A percentile compares a stretch with the other conserved stretches of the same genome.
These are phyloP conservation scores for Flaveria floridana DNA, from an alignment of 140 eudicot genomes.

Conservation along the genomic window DNA sequence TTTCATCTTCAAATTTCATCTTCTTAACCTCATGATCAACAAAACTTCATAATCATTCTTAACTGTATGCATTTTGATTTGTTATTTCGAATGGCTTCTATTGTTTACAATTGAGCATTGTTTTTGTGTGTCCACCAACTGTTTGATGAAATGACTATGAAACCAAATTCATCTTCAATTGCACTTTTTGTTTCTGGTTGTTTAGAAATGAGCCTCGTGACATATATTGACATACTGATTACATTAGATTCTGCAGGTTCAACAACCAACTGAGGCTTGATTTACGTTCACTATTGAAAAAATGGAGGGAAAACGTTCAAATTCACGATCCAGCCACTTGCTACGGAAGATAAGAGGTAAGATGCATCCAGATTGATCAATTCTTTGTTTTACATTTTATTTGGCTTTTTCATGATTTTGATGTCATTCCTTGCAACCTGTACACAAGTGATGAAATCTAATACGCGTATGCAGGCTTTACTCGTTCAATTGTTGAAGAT, in stretches of 20 bases:
- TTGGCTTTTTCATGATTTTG: background rate
- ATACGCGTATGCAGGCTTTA: constrained; percentile 46
- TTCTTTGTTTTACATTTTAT: background rate
- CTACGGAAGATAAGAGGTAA: constrained; percentile 62
- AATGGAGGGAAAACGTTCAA: constrained; percentile 59
- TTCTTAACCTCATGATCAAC: background rate
- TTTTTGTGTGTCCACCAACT: background rate
- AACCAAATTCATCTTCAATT: constrained; percentile 4
- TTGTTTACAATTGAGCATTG: background rate
- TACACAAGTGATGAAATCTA: background rate
- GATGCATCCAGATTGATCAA: background rate
- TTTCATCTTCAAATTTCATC: too few relatives aligned
- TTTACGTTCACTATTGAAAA: background rate
- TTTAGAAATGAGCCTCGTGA: background rate
- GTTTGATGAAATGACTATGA: constrained; percentile 13
- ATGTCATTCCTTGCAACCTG: constrained; percentile 1
- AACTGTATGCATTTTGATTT: background rate
- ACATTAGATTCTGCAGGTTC: background rate
- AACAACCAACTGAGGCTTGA: background rate
- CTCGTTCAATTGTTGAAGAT: constrained; percentile 61
- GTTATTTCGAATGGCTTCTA: background rate
- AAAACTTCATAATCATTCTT: background rate
- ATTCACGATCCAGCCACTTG: constrained; percentile 38
- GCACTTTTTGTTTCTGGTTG: constrained; percentile 2
- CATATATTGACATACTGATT: background rate